Base-by-base conservation (phyloP, 805 yeast species). In the Candida pseudoglaebosa region DNA sequence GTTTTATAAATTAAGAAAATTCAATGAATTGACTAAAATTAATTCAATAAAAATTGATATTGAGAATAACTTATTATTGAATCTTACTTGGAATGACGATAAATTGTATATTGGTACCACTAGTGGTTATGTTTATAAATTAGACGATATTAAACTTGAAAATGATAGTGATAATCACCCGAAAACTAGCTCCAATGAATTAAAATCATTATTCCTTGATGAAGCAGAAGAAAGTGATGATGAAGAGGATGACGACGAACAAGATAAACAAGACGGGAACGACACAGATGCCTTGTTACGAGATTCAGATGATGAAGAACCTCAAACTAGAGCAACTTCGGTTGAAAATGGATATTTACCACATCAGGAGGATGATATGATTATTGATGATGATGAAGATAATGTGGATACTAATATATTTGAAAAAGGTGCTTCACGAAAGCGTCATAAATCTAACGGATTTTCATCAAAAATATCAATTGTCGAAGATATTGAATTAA, bases 1-100 rank as follows among this genome's bases (percentile, higher is more conserved):
- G 9, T 53, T 90, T 4, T 82, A 86, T 81, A 75, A 82, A 45
- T n/a, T n/a, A n/a, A n/a, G n/a, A n/a, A n/a, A n/a, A n/a, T 57
- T 73, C 15, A 34, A 48, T 39, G 4, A 54, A 62, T 6, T 62
- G 60, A 38, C 64, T 55, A 38, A 54, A 63, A 34, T 48, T 5
- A 40, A 39, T 12, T 42, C 45, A 19, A 34, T 47, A 7, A 29
- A 17, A 6, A 24, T 51, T 19, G 50, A 45, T n/a, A 28, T 45
- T 29, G 50, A 77, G 71, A 47, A 44, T 5, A 36, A 37, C 13
- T 38, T 46, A 5, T 54, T 58, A n/a, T 54, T 52, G 26, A 65
- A 56, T 42, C 24, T 64, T 12, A 47, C 54, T 14, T 62, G 64
- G 64, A 51, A 44, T 28, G 48, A 49, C 17, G 46, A 43, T 28